Percentiles rank a stretch among this genome's conserved stretches.
These are phyloP conservation scores for Penium margaritaceum DNA, from an alignment of 139 green algal genomes.

Conservation along the genomic window DNA sequence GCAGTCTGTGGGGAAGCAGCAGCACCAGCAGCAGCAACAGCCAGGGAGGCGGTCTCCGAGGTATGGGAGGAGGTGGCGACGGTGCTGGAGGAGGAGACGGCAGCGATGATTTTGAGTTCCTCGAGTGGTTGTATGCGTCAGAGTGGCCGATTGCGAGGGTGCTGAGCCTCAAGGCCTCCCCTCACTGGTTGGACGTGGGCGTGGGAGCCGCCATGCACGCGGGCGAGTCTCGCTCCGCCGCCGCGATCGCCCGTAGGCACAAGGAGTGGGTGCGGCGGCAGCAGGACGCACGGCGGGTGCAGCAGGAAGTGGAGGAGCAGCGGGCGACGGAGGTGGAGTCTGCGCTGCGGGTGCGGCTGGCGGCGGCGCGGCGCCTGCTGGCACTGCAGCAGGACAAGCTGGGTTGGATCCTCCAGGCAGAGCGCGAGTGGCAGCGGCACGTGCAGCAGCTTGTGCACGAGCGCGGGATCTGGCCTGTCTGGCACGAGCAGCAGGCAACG, in stretches of 20 bases:
- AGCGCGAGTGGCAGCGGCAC: slow-evolving; percentile 16
- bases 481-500: too few relatives aligned
- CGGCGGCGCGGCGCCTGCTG: background rate
- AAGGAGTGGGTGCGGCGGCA: slow-evolving; percentile 18
- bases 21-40: too few relatives aligned
- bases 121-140: slow-evolving; percentile 18
- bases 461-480: slow-evolving; percentile 20
- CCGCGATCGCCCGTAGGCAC: slow-evolving; percentile 7
- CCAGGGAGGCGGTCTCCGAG: too few relatives aligned
- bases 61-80: too few relatives aligned
- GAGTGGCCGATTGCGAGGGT: slow-evolving; percentile 9
- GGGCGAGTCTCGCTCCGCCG: background rate
- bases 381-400: slow-evolving; percentile 7
- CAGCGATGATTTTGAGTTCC: too few relatives aligned
- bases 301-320: slow-evolving; percentile 1
- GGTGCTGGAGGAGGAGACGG: too few relatives aligned
- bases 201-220: slow-evolving; percentile 11
- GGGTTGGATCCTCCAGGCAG: slow-evolving; percentile 18
- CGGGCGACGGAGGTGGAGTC: background rate
- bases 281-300: background rate
- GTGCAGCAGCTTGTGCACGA: slow-evolving; percentile 26
- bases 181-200: slow-evolving; percentile 25
- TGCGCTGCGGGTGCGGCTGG: background rate
- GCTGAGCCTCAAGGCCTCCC: background rate
- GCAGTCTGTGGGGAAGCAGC: too few relatives aligned